Percentiles rank a stretch among this genome's conserved stretches.
Conservation (phyloP, 495 filamentous ascomycete genomes). For the Rusavskia elegans region DNA sequence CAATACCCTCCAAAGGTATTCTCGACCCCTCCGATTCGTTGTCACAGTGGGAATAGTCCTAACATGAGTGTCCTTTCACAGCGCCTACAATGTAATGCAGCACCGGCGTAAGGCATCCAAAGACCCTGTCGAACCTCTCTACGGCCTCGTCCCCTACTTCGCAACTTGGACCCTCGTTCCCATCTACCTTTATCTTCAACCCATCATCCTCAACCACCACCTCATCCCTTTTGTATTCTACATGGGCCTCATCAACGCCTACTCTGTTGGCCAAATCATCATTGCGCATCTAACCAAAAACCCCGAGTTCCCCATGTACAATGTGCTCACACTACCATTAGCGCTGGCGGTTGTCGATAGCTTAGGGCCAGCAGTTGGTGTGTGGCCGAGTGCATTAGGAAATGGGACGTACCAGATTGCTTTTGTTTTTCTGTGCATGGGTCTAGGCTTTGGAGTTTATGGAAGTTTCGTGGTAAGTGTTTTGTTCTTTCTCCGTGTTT, state of each 20-base stretch:
- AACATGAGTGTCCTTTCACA: conserved; percentile 16
- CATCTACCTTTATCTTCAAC: conserved; percentile 69
- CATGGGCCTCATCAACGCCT: conserved; percentile 78
- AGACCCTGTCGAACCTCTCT: conserved; percentile 50
- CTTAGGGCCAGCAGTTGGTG: conserved; percentile 48
- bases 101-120: conserved; percentile 60
- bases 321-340: conserved; percentile 59
- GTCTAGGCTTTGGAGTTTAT: conserved; percentile 70
- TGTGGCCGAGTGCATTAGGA: conserved; percentile 71
- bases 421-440: conserved; percentile 72
- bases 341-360: conserved; percentile 61
- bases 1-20: conserved; percentile 53
- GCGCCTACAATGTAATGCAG: conserved; percentile 66
- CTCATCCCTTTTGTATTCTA: conserved; percentile 78
- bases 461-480: conserved; percentile 73
- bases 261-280: conserved; percentile 89
- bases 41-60: too few relatives aligned
- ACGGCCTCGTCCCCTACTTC: conserved; percentile 69
- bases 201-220: conserved; percentile 62
- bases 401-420: conserved; percentile 63
- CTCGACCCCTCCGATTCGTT: too few relatives aligned
- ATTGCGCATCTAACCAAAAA: conserved; percentile 70
- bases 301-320: conserved; percentile 71
- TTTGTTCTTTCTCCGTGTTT: not conserved
- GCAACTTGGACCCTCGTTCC: conserved; percentile 58